Percentiles rank a stretch among this genome's conserved stretches.
phyloP scores from a whole-genome alignment of 2,329 filamentous ascomycete species.

The Aspergillus chevalieri region DNA sequence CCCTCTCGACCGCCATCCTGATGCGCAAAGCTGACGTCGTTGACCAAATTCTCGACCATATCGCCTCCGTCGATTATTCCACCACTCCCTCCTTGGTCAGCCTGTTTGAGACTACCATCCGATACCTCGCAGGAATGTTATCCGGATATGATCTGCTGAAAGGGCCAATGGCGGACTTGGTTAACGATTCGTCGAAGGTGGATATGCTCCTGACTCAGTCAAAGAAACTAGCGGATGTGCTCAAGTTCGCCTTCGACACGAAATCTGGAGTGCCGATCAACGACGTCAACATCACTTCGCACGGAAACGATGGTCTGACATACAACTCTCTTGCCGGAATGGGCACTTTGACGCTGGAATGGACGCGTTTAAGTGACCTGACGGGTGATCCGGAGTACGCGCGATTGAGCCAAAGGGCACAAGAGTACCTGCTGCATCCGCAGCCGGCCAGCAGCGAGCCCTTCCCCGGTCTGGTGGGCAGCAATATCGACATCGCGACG shows the following conservation, averaged over 20 bases:
- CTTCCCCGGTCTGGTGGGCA: slow-evolving; percentile 71
- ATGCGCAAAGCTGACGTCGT: slow-evolving; percentile 67
- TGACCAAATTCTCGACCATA: slow-evolving; percentile 62
- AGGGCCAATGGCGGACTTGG: slow-evolving; percentile 55
- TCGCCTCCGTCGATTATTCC: slow-evolving; percentile 66
- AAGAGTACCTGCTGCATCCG: slow-evolving; percentile 65
- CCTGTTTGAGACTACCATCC: slow-evolving; percentile 85
- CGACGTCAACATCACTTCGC: slow-evolving; percentile 54
- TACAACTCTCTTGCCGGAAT: slow-evolving; percentile 70
- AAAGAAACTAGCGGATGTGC: slow-evolving; percentile 60
- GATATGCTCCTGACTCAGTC: slow-evolving; percentile 62
- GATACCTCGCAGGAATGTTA: slow-evolving; percentile 74
- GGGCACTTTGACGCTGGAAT: slow-evolving; percentile 76
- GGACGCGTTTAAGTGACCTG: slow-evolving; percentile 72
- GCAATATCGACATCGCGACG: slow-evolving; percentile 56
- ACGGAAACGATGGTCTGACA: slow-evolving; percentile 44
- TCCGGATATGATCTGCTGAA: slow-evolving; percentile 64
- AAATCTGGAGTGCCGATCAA: slow-evolving; percentile 69
- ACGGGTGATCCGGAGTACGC: slow-evolving; percentile 63
- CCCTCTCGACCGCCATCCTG: slow-evolving; percentile 69
- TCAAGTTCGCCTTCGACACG: slow-evolving; percentile 74
- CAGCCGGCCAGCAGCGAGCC: slow-evolving; percentile 59
- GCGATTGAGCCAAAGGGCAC: slow-evolving; percentile 58
- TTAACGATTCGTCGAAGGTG: slow-evolving; percentile 45
- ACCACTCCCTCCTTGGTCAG: slow-evolving; percentile 58